Conservation (phyloP, 805 yeast species). For the Yarrowia sp. region DNA sequence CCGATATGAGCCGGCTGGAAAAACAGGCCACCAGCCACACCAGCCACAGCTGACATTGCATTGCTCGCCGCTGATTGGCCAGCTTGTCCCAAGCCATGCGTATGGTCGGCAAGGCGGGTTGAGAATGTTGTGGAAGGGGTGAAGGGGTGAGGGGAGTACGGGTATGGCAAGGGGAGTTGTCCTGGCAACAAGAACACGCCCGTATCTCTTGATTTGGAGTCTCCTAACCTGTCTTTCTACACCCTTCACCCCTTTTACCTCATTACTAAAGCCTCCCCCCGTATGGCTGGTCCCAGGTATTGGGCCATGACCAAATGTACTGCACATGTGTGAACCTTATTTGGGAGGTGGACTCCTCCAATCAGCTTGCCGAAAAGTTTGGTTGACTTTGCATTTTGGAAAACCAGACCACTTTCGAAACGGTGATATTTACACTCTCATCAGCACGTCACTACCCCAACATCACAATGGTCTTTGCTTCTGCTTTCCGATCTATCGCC, state of each 20-base stretch:
- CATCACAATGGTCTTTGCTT: constrained; percentile 39
- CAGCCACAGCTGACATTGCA: constrained; percentile 32
- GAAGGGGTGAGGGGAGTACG: too few species aligned
- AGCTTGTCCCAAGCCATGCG: constrained; percentile 14
- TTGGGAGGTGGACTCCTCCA: constrained; percentile 11
- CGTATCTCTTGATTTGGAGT: too few species aligned
- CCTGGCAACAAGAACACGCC: too few species aligned
- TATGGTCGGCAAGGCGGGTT: constrained; percentile 24
- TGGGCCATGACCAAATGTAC: constrained; percentile 36
- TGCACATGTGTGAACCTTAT: constrained; percentile 32
- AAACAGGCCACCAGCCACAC: constrained; percentile 37
- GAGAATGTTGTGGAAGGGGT: constrained; percentile 28
- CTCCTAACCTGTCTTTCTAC: too few species aligned
- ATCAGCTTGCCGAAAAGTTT: constrained; percentile 36
- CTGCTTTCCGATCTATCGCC: constrained; percentile 39
- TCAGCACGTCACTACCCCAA: constrained; percentile 38
- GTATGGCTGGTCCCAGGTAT: constrained; percentile 16
- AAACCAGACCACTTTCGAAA: constrained; percentile 34
- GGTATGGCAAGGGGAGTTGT: too few species aligned
- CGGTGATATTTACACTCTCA: constrained; percentile 38
- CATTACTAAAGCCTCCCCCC: background rate
- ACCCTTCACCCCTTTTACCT: background rate
- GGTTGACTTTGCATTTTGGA: constrained; percentile 39
- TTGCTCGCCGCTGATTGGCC: constrained; percentile 16
- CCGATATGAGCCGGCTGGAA: background rate